These are phyloP conservation scores for Cordyceps cateniannulata DNA, from an alignment of 2,329 filamentous ascomycete species.

Conservation along the genomic window DNA sequence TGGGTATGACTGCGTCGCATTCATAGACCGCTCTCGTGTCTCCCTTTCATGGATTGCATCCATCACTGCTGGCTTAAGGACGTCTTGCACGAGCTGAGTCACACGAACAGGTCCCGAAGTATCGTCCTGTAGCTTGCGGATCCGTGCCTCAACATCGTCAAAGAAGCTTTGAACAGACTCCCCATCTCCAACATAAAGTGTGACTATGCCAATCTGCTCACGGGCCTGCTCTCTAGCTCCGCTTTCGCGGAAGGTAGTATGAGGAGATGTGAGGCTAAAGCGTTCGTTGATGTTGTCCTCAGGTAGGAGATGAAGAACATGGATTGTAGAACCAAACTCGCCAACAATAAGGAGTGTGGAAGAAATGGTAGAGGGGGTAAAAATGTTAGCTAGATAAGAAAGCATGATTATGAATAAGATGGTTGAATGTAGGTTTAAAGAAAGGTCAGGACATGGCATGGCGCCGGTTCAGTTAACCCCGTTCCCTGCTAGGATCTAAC, in stretches of 20 bases:
- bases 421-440: not conserved
- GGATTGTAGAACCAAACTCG: not conserved
- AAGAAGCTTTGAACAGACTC: slow-evolving; percentile 1
- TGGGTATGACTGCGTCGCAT: not conserved
- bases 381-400: not conserved
- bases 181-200: slow-evolving; percentile 6
- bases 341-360: slow-evolving; percentile 6
- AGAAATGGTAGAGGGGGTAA: not conserved
- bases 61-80: not conserved
- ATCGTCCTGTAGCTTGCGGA: not conserved
- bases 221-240: not conserved
- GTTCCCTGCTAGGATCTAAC: too few relatives aligned
- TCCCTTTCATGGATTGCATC: not conserved
- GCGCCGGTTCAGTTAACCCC: too few relatives aligned
- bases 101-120: too few relatives aligned
- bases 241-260: not conserved
- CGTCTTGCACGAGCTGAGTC: not conserved
- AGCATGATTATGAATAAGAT: not conserved
- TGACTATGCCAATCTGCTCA: slow-evolving; percentile 4
- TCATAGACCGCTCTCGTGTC: not conserved
- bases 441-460: too few relatives aligned
- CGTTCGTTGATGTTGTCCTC: not conserved
- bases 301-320: slow-evolving; percentile 3
- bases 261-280: not conserved
- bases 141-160: slow-evolving; percentile 3